Percentiles rank a stretch among this genome's conserved stretches.
Evolutionary conservation across 192 early-diverging fungal genomes (phyloP).

Genomic region (Blastocladiella britannica): DNA sequence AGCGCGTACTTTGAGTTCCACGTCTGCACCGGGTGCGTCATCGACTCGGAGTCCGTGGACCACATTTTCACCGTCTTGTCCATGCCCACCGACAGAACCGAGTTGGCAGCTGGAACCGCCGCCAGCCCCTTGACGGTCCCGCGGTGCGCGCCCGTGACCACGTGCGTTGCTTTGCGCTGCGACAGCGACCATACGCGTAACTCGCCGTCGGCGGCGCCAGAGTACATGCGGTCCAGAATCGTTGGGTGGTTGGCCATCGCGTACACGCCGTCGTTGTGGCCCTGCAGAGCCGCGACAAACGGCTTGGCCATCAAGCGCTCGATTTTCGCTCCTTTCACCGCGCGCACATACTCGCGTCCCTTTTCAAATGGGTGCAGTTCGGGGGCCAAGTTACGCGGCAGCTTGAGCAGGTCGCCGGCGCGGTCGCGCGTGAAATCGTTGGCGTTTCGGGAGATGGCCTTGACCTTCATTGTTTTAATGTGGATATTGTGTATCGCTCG

Average conservation of each 20-base stretch:
- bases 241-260: slow-evolving; percentile 83
- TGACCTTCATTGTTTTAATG: slow-evolving; percentile 51
- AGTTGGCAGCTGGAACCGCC: slow-evolving; percentile 36
- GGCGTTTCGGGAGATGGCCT: slow-evolving; percentile 67
- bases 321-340: slow-evolving; percentile 80
- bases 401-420: slow-evolving; percentile 62
- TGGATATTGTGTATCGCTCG: too few species aligned
- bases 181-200: slow-evolving; percentile 77
- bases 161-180: slow-evolving; percentile 56
- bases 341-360: slow-evolving; percentile 84
- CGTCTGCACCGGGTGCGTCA: slow-evolving; percentile 35
- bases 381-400: slow-evolving; percentile 77
- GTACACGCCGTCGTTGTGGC: slow-evolving; percentile 93
- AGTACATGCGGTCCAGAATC: slow-evolving; percentile 56
- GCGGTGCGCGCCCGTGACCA: slow-evolving; percentile 44
- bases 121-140: slow-evolving; percentile 74
- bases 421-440: slow-evolving; percentile 62
- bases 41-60: slow-evolving; percentile 25
- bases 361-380: slow-evolving; percentile 81
- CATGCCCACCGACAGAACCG: slow-evolving; percentile 75
- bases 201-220: slow-evolving; percentile 91
- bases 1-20: slow-evolving; percentile 62
- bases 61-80: slow-evolving; percentile 93
- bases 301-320: slow-evolving; percentile 95
- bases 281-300: slow-evolving; percentile 69